A percentile compares a stretch with the other conserved stretches of the same genome.
phyloP scores from a whole-genome alignment of 108 stramenopile species.

The Licmophora abbreviata region DNA sequence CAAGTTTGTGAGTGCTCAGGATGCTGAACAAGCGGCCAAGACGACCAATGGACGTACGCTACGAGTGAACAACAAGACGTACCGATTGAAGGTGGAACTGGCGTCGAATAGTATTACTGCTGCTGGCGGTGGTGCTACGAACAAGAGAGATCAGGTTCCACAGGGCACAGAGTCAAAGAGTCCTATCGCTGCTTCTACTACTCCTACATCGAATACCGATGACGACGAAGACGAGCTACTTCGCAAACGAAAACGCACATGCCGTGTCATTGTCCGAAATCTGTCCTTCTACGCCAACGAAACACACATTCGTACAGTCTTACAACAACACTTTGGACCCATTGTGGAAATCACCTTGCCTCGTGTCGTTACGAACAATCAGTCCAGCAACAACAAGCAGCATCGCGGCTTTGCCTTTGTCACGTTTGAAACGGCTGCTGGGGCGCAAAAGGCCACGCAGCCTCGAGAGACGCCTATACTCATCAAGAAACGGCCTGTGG shows the following conservation, averaged over 20 bases:
- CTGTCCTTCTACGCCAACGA: slow-evolving; percentile 80
- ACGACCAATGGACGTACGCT: slow-evolving; percentile 37
- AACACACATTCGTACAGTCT: slow-evolving; percentile 42
- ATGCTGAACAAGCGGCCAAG: slow-evolving; percentile 48
- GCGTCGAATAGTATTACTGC: slow-evolving; percentile 24
- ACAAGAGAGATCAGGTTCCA: slow-evolving; percentile 7
- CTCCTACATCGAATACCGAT: slow-evolving; percentile 6
- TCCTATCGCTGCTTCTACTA: neutral
- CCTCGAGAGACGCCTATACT: slow-evolving; percentile 23
- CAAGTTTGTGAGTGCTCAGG: slow-evolving; percentile 59
- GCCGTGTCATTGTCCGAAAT: slow-evolving; percentile 85
- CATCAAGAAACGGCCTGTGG: slow-evolving; percentile 79
- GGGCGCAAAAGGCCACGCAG: slow-evolving; percentile 69
- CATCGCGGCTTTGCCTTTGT: slow-evolving; percentile 94
- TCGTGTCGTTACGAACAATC: slow-evolving; percentile 33
- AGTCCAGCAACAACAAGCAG: slow-evolving; percentile 8
- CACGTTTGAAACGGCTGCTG: slow-evolving; percentile 58
- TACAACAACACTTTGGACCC: slow-evolving; percentile 61
- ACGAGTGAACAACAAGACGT: slow-evolving; percentile 39
- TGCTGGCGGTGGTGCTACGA: neutral
- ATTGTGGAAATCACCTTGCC: slow-evolving; percentile 78
- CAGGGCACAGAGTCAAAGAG: neutral
- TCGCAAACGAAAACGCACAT: slow-evolving; percentile 45
- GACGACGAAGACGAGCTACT: slow-evolving; percentile 2
- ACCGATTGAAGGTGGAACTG: slow-evolving; percentile 44